Evolutionary conservation across 345 rosid species (phyloP), one percentile per base, ranked within the genome.

Genomic region (Salix koriyanagi): DNA sequence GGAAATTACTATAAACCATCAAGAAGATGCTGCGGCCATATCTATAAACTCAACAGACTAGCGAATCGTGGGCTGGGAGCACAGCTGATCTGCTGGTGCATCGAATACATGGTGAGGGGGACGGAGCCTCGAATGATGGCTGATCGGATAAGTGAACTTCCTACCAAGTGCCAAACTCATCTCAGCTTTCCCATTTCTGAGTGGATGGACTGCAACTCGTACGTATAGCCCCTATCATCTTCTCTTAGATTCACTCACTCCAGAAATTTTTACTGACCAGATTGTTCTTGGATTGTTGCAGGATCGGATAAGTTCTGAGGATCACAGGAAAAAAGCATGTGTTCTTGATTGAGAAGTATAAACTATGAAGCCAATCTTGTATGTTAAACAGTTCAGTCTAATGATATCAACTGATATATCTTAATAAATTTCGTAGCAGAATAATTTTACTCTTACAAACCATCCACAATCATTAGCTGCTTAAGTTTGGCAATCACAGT

Each of bases 141-240:
- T 32, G n/a, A 65, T 28, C 67, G 7, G 14, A 68, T 76, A 4
- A 12, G 15, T 26, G 6, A 76, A 21, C 73, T 76, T 41, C 79
- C 66, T 7, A 6, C 19, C 52, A 1, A n/a, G 73, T 76, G 73
- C 34, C 16, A 7, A 21, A 85, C 85, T 28, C 26, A 75, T 62
- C 85, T 87, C 34, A 85, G 86, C 71, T 85, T 87, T 68, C 90
- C 88, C 37, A 73, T 87, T 48, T 85, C 88, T 15, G 79, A 77
- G 70, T 42, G 42, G 70, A 83, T 83, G 86, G 77, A 85, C 73
- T 87, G 90, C 75, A 60, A 85, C 73, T 76, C 36, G 86, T 84
- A 76, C 36, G 86, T 84, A 76, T 79, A 32, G 25, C 18, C 10
- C 6, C 30, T 34, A 14, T 25, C 13, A 18, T 23, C 6, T 52